These are phyloP conservation scores for Luzula sylvatica DNA, from an alignment of 176 grass and related monocot species.

Conservation along the genomic window DNA sequence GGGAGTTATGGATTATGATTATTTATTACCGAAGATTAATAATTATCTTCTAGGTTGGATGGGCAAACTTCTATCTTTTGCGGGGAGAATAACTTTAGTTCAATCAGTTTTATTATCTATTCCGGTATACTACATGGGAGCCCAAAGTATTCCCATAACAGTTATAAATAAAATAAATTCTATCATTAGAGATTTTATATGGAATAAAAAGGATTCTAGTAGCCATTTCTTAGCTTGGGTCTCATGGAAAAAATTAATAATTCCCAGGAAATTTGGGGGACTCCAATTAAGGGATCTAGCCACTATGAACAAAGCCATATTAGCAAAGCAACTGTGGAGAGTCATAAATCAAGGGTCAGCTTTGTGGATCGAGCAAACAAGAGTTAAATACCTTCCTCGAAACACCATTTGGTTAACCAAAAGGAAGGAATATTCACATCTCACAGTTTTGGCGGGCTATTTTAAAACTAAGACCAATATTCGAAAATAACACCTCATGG, in stretches of 20 bases:
- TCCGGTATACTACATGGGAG: neutral
- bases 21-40: neutral
- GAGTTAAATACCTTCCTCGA: neutral
- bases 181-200: neutral
- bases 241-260: neutral
- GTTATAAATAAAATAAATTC: neutral
- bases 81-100: neutral
- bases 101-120: neutral
- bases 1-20: rapidly evolving
- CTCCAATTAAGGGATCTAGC: neutral
- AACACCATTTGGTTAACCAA: neutral
- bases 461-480: neutral
- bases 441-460: neutral
- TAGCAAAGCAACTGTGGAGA: neutral
- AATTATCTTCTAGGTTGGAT: neutral
- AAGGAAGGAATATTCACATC: neutral
- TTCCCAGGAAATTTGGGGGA: neutral
- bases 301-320: neutral
- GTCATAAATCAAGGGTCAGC: neutral
- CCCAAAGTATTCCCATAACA: neutral
- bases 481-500: neutral
- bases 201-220: neutral
- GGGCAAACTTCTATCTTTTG: neutral
- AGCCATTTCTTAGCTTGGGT: neutral
- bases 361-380: neutral